Evolutionary conservation across 2,329 filamentous ascomycete genomes (phyloP), one percentile per base, ranked within the genome.

Genomic region (Trichoderma koningii): DNA sequence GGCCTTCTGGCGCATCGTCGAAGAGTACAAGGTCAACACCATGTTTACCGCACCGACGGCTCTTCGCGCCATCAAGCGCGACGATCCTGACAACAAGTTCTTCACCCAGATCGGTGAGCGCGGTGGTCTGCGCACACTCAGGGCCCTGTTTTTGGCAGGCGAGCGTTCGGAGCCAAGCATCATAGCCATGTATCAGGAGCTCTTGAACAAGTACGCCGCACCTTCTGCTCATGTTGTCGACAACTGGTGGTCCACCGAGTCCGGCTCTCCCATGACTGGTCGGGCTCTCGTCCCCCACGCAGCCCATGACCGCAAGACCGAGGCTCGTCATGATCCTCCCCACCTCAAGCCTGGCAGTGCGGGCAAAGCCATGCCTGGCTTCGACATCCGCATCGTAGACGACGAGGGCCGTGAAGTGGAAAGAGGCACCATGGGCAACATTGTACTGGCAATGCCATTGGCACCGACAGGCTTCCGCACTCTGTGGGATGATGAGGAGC

Each of bases 81-180:
- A 95, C 65, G 93, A 97, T 72, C 89, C 91, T 0, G 84, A 91
- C 7, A 91, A 93, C 75, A 80, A 81, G 5, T 80, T 85, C 62
- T 84, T 97, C 70, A 78, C 83, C 53, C 75, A 83, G 19, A 79
- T 88, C 38, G 93, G 92, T 7, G 76, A 83, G 52, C 82, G 85
- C 44, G 89, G 89, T 12, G 92, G 91, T 0, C 78, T 97, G n/a
- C 87, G 82, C 69, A 85, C 83, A 2, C 81, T 97, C 34, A 84
- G 85, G 51, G 91, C 86, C 0, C 79, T 97, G 6, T 97, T 96
- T 77, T 82, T 97, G 1, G 94, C 93, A 0, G 93, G 93, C 7
- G 93, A 98, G 75, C 83, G 93, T 45, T 96, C 91, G 41, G 94
- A 97, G 72, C 93, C 93, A 1, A 89, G 88, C 60, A 92, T 97